Evolutionary conservation across 176 grass and related monocot genomes (phyloP).

Genomic region (Eragrostis curvula): DNA sequence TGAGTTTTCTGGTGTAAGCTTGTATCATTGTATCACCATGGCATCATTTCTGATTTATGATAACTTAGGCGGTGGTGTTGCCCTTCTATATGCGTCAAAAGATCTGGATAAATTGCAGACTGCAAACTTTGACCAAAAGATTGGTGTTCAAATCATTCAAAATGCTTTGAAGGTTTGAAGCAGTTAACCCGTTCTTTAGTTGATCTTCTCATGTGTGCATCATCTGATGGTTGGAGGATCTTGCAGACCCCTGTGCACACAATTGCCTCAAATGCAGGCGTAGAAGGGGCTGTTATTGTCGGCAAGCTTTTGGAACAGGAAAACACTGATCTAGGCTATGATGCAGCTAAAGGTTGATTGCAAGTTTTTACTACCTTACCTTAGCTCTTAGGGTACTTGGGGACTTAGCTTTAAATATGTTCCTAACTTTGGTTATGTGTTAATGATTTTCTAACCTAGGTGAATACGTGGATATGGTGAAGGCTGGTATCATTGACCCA

Average conservation of each 20-base stretch:
- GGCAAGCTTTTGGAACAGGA: conserved; percentile 98
- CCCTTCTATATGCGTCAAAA: conserved; percentile 97
- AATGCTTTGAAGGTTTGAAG: conserved; percentile 77
- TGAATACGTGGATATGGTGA: conserved; percentile 98
- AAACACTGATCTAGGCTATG: conserved; percentile 86
- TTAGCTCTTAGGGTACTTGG: background rate
- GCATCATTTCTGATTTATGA: conserved; percentile 25
- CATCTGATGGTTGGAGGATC: conserved; percentile 2
- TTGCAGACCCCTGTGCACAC: conserved; percentile 85
- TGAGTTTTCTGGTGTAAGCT: background rate
- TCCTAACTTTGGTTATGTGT: background rate
- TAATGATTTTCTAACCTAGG: conserved; percentile 46
- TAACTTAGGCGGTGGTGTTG: conserved; percentile 83
- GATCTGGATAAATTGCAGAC: conserved; percentile 84
- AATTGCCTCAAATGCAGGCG: conserved; percentile 90
- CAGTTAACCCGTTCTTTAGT: background rate
- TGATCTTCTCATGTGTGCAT: background rate
- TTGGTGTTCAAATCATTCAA: conserved; percentile 99
- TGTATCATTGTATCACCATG: background rate
- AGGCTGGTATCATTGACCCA: conserved; percentile 92
- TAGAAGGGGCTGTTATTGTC: conserved; percentile 90
- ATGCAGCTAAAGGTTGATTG: conserved; percentile 84
- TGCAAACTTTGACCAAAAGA: conserved; percentile 96
- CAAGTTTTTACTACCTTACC: background rate
- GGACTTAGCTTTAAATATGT: background rate